phyloP scores from a whole-genome alignment of 371 early-diverging fungal species.

The Choanephora cucurbitarum region DNA sequence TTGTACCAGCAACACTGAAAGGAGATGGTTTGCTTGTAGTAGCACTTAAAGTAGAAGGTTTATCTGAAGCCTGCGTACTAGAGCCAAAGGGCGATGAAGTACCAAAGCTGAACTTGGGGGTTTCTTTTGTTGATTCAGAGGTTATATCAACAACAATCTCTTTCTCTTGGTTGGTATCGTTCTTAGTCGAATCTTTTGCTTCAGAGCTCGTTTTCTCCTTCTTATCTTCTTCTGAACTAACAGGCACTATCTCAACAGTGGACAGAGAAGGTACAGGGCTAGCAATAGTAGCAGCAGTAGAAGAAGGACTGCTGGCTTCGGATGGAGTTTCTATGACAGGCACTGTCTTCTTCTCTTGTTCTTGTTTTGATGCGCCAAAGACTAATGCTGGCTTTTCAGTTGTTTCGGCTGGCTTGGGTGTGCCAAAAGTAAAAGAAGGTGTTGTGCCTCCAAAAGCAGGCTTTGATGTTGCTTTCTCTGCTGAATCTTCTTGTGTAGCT shows the following conservation, averaged over 20 bases:
- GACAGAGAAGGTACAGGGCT: background rate
- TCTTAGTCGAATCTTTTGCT: background rate
- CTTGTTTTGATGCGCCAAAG: background rate
- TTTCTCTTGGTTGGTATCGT: too few species aligned
- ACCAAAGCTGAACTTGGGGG: too few species aligned
- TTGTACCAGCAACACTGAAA: background rate
- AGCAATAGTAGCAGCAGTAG: background rate
- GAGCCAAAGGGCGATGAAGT: too few species aligned
- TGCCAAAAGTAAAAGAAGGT: background rate
- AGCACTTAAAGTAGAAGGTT: background rate
- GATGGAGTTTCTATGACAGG: background rate
- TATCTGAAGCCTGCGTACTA: too few species aligned
- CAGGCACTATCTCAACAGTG: background rate
- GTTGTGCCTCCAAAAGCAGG: background rate
- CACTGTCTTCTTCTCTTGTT: background rate
- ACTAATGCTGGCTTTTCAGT: background rate
- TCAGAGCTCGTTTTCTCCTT: background rate
- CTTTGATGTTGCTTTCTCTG: background rate
- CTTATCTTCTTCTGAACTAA: background rate
- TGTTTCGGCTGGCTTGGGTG: background rate
- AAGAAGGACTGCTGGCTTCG: background rate
- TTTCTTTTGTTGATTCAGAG: too few species aligned
- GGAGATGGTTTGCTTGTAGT: background rate
- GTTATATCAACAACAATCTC: too few species aligned
- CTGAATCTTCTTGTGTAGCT: background rate